These are phyloP conservation scores for Scedosporium boydii DNA, from an alignment of 2,329 filamentous ascomycete species.

Conservation along the genomic window DNA sequence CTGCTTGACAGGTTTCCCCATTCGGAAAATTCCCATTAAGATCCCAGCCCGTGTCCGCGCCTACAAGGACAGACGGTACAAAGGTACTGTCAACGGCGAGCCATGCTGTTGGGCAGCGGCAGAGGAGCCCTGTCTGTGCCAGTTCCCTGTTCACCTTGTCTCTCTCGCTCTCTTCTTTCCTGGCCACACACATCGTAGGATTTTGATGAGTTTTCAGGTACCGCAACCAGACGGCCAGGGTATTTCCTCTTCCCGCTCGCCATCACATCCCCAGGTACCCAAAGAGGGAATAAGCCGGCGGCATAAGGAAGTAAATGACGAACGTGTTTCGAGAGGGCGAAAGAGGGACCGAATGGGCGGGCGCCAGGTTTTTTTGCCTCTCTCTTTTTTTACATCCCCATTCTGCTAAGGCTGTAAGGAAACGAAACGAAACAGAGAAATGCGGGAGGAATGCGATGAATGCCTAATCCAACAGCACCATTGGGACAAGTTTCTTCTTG, in stretches of 20 bases:
- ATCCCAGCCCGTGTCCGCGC: neutral
- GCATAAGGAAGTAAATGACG: neutral
- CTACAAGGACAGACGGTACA: neutral
- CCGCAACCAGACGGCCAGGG: neutral
- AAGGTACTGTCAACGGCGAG: neutral
- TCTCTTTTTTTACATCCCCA: neutral
- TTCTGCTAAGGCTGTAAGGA: neutral
- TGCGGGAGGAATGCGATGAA: neutral
- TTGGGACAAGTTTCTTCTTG: neutral
- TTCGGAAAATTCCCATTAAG: neutral
- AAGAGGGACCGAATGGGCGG: too few relatives aligned
- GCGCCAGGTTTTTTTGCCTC: too few relatives aligned
- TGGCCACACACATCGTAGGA: neutral
- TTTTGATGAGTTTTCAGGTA: neutral
- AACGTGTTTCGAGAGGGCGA: neutral
- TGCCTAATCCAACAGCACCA: neutral
- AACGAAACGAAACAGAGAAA: neutral
- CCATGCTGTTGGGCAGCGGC: neutral
- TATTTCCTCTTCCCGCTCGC: neutral
- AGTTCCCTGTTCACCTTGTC: neutral
- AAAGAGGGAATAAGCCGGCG: neutral
- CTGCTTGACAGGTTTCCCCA: neutral
- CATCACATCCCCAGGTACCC: neutral
- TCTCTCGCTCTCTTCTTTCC: neutral
- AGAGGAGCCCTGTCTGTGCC: neutral